phyloP scores from a whole-genome alignment of 306 rosid genomes.

The Geum urbanum region DNA sequence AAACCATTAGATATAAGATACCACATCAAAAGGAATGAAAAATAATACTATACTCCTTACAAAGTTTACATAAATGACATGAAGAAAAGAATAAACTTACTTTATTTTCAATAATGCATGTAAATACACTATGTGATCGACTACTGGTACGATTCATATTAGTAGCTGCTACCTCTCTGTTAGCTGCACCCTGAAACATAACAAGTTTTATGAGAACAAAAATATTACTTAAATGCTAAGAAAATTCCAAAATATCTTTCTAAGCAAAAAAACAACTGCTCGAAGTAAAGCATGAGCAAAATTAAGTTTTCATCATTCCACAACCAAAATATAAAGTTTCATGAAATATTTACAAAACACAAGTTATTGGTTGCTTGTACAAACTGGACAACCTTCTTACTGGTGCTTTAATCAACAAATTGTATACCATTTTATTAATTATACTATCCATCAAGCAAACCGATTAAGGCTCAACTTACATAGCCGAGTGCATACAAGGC shows the following conservation, averaged over 20 bases:
- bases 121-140: slow-evolving; percentile 97
- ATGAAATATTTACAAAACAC: not conserved
- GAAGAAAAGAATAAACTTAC: slow-evolving; percentile 35
- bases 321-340: not conserved
- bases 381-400: slow-evolving; percentile 1
- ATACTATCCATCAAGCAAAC: not conserved
- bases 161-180: slow-evolving; percentile 95
- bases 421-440: not conserved
- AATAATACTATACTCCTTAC: not conserved
- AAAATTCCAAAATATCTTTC: not conserved
- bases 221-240: not conserved
- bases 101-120: slow-evolving; percentile 90
- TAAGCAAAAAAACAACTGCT: not conserved
- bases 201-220: not conserved
- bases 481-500: not conserved
- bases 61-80: not conserved
- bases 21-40: slow-evolving; percentile 21
- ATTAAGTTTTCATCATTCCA: not conserved
- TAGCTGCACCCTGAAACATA: slow-evolving; percentile 73
- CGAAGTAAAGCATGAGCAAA: not conserved
- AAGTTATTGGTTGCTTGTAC: not conserved
- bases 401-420: not conserved
- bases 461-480: too few species aligned
- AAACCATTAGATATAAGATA: slow-evolving; percentile 20
- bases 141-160: slow-evolving; percentile 98